Percentiles rank a stretch among this genome's conserved stretches.
These are phyloP conservation scores for Astrephomene gubernaculifera DNA, from an alignment of 139 green algal species.

Conservation along the genomic window DNA sequence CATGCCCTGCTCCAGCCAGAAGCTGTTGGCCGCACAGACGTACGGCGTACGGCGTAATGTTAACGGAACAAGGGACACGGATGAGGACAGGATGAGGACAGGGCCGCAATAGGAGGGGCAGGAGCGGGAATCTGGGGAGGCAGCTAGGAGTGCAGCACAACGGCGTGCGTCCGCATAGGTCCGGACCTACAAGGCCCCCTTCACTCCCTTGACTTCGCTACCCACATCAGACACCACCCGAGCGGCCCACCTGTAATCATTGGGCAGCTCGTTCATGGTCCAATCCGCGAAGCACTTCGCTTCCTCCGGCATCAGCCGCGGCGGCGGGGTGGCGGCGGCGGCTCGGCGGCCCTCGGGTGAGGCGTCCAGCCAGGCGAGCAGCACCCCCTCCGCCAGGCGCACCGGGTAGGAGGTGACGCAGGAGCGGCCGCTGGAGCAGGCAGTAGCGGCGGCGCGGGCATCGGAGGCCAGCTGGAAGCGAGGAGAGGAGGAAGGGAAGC, in stretches of 20 bases:
- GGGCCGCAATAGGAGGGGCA: too few species aligned
- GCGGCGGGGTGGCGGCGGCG: not conserved
- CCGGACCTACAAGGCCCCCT: too few species aligned
- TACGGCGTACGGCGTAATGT: too few species aligned
- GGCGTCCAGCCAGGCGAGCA: slow-evolving; percentile 54
- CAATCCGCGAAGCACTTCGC: not conserved
- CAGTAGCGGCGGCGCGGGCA: slow-evolving; percentile 11
- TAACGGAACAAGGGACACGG: too few species aligned
- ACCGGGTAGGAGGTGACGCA: slow-evolving; percentile 51
- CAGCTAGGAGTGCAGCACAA: too few species aligned
- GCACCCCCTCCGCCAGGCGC: slow-evolving; percentile 20
- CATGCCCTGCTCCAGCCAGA: slow-evolving; percentile 59
- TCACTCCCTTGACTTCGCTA: too few species aligned
- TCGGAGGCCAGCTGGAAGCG: slow-evolving; percentile 45
- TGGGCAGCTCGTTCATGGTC: slow-evolving; percentile 32
- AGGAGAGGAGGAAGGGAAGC: too few species aligned
- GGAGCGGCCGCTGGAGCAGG: slow-evolving; percentile 16
- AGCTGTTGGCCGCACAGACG: slow-evolving; percentile 18
- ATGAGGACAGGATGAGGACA: too few species aligned
- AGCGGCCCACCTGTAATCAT: slow-evolving; percentile 28
- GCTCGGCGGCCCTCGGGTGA: not conserved
- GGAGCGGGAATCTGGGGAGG: too few species aligned
- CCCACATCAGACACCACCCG: not conserved
- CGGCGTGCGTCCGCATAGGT: too few species aligned
- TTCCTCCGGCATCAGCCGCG: not conserved